Percentiles rank a stretch among this genome's conserved stretches.
These are phyloP conservation scores for Pleodorina starrii DNA, from an alignment of 139 green algal species.

Conservation along the genomic window DNA sequence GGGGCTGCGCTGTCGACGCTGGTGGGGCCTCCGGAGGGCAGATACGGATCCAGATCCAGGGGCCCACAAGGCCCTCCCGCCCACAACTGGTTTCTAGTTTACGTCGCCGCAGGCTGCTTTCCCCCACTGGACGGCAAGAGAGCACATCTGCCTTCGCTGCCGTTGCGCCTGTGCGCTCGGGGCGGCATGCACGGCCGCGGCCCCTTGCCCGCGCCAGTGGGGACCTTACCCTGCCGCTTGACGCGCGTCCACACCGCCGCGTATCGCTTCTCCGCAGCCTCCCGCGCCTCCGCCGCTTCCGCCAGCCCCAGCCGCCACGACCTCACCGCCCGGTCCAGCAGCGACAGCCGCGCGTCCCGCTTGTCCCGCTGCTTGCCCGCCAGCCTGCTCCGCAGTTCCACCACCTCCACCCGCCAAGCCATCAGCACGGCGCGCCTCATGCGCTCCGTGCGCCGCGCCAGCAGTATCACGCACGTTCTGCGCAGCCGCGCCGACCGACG, in stretches of 20 bases:
- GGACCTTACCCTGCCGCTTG: slow-evolving; percentile 11
- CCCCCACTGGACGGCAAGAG: too few species aligned
- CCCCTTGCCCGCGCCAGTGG: too few species aligned
- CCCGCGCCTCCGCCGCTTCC: neutral
- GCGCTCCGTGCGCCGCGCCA: neutral
- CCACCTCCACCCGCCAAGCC: neutral
- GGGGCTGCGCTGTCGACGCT: too few species aligned
- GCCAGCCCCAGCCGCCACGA: neutral
- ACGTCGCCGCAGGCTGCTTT: too few species aligned
- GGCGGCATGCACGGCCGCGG: too few species aligned
- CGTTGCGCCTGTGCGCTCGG: too few species aligned
- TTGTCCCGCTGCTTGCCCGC: neutral
- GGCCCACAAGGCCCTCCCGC: too few species aligned
- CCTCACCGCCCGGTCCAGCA: neutral
- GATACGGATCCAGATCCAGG: too few species aligned
- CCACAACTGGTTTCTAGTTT: too few species aligned
- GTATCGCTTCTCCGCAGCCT: neutral
- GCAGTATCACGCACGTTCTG: neutral
- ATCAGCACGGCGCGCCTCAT: neutral
- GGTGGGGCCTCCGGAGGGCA: too few species aligned
- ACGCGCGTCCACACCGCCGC: neutral
- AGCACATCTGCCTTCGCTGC: too few species aligned
- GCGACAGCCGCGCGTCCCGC: neutral
- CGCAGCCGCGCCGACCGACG: neutral
- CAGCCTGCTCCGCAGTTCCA: neutral